These are phyloP conservation scores for Flaveria robusta DNA, from an alignment of 129 eudicot species.

Conservation along the genomic window DNA sequence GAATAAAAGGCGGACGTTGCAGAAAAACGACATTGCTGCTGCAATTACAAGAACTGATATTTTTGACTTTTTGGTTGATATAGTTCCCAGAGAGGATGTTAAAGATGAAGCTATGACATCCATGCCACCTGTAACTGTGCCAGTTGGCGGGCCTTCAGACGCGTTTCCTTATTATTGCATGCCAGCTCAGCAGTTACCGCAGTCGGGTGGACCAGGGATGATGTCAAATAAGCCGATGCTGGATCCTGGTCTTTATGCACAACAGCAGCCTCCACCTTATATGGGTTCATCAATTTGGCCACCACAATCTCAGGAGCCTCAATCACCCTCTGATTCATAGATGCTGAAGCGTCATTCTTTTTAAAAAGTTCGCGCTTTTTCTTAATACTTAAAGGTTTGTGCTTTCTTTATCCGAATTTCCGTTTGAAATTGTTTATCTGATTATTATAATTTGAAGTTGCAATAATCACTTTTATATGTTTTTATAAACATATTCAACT, in stretches of 20 bases:
- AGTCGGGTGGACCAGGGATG: slow-evolving; percentile 55
- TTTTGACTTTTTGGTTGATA: slow-evolving; percentile 70
- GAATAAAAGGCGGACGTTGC: slow-evolving; percentile 70
- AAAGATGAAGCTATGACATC: slow-evolving; percentile 63
- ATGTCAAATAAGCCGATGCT: slow-evolving; percentile 52
- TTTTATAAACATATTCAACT: slow-evolving; percentile 1
- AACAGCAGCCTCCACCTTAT: slow-evolving; percentile 54
- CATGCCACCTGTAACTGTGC: slow-evolving; percentile 52
- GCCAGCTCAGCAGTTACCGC: slow-evolving; percentile 63
- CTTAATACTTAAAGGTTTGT: slow-evolving; percentile 13
- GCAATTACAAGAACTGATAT: slow-evolving; percentile 80
- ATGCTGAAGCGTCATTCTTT: slow-evolving; percentile 17
- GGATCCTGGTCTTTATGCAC: slow-evolving; percentile 59
- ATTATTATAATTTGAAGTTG: background rate
- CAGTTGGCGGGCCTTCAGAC: slow-evolving; percentile 60
- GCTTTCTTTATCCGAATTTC: background rate
- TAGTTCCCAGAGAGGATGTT: slow-evolving; percentile 67
- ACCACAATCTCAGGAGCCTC: slow-evolving; percentile 52
- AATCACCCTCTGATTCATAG: slow-evolving; percentile 63
- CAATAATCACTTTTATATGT: background rate
- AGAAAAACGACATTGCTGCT: slow-evolving; percentile 72
- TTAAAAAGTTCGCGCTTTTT: background rate
- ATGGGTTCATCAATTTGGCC: slow-evolving; percentile 65
- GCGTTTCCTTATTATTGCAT: slow-evolving; percentile 64
- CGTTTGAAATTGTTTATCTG: background rate